Percentiles rank a stretch among this genome's conserved stretches.
Conservation (phyloP, 306 rosid species). For the Gastrolobium bilobum region DNA sequence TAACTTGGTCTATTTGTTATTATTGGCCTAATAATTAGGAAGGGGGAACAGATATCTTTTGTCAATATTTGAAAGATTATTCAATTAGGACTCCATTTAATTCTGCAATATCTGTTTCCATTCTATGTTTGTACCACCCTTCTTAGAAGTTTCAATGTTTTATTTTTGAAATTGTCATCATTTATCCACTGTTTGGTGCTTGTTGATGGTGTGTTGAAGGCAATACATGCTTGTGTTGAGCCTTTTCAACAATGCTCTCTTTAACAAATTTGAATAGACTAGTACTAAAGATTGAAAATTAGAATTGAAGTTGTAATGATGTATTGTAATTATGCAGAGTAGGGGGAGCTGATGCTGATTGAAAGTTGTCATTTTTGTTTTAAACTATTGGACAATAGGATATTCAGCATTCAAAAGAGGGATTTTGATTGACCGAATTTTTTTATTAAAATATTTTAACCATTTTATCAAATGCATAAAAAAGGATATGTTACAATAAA, state of each 20-base stretch:
- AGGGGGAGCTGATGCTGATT: conserved; percentile 16
- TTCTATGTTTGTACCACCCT: conserved; percentile 14
- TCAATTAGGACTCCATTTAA: neutral
- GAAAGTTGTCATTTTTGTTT: conserved; percentile 27
- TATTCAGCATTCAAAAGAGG: conserved; percentile 20
- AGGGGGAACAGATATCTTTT: conserved; percentile 22
- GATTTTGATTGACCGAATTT: neutral
- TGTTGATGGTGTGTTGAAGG: conserved; percentile 1
- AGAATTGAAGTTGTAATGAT: conserved; percentile 6
- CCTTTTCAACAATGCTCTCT: conserved; percentile 4
- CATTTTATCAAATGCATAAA: neutral
- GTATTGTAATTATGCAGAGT: conserved; percentile 32
- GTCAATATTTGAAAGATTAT: conserved; percentile 8
- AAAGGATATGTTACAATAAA: conserved; percentile 5
- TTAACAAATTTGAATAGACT: conserved; percentile 20
- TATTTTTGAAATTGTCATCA: conserved; percentile 29
- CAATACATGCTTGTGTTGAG: conserved; percentile 1
- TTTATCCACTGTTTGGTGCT: conserved; percentile 28
- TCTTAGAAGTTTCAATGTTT: conserved; percentile 16
- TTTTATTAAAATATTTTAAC: conserved; percentile 11
- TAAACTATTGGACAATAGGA: conserved; percentile 16
- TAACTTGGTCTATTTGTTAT: neutral
- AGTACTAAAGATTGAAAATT: conserved; percentile 18
- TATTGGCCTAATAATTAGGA: conserved; percentile 11
- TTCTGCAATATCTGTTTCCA: neutral